phyloP scores from a whole-genome alignment of 2,329 filamentous ascomycete genomes.

The Phialophora verrucosa region DNA sequence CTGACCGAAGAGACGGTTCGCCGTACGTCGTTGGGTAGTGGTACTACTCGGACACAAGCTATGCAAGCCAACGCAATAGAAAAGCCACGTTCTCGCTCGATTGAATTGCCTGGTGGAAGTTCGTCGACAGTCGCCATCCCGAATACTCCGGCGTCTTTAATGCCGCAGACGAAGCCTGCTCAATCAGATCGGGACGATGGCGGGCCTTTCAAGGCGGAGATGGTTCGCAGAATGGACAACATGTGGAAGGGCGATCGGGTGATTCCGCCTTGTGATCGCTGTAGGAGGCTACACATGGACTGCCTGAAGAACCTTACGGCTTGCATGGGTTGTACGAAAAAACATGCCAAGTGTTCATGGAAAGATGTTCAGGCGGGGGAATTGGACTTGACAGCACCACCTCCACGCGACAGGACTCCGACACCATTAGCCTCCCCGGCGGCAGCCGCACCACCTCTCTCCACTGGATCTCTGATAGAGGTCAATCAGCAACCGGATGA shows the following conservation, averaged over 20 bases:
- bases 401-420: conserved; percentile 35
- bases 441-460: conserved; percentile 18
- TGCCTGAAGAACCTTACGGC: conserved; percentile 86
- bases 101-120: conserved; percentile 23
- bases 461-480: conserved; percentile 27
- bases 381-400: conserved; percentile 42
- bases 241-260: conserved; percentile 75
- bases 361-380: conserved; percentile 79
- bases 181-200: conserved; percentile 61
- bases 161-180: conserved; percentile 55
- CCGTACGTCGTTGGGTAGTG: conserved; percentile 28
- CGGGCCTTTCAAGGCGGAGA: conserved; percentile 66
- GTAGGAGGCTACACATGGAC: conserved; percentile 76
- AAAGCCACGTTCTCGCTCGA: conserved; percentile 32
- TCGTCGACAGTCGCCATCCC: conserved; percentile 58
- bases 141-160: conserved; percentile 59
- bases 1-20: conserved; percentile 35
- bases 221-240: conserved; percentile 76
- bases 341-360: conserved; percentile 89
- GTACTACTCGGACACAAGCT: conserved; percentile 25
- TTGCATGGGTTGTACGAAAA: conserved; percentile 85
- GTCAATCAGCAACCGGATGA: conserved; percentile 22
- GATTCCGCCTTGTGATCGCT: conserved; percentile 82
- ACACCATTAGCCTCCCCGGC: conserved; percentile 24
- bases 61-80: conserved; percentile 23